These are phyloP conservation scores for Lactarius pseudohatsudake DNA, from an alignment of 768 basidiomycete genomes.

Conservation along the genomic window DNA sequence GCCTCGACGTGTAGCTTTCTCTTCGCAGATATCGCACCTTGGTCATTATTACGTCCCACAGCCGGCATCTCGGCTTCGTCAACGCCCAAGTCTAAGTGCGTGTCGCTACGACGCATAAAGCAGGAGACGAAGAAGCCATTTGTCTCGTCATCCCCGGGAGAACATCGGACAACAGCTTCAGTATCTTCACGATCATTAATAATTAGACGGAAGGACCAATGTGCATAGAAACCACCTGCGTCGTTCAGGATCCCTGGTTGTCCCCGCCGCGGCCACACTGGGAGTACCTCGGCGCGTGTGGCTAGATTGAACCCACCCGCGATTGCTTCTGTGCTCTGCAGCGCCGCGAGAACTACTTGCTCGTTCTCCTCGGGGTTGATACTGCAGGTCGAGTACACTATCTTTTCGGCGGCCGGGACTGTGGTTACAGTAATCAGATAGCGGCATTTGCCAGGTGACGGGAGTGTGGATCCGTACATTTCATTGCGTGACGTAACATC, in stretches of 20 bases:
- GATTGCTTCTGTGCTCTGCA: constrained; percentile 69
- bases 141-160: constrained; percentile 79
- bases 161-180: constrained; percentile 65
- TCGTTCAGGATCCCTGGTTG: constrained; percentile 57
- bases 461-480: constrained; percentile 53
- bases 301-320: constrained; percentile 67
- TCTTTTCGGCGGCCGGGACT: constrained; percentile 77
- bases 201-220: not conserved
- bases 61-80: not conserved
- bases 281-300: constrained; percentile 62
- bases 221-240: constrained; percentile 6
- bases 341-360: constrained; percentile 74
- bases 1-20: constrained; percentile 3
- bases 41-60: not conserved
- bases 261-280: constrained; percentile 83
- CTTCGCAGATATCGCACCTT: constrained; percentile 9
- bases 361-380: constrained; percentile 92
- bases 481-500: constrained; percentile 95
- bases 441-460: not conserved
- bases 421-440: constrained; percentile 4
- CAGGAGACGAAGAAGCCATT: constrained; percentile 99
- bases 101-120: constrained; percentile 49
- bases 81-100: not conserved
- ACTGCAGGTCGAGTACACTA: constrained; percentile 99
- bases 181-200: constrained; percentile 36